Base-by-base conservation (phyloP, 2,329 filamentous ascomycete species). In the Colletotrichum lentis region DNA sequence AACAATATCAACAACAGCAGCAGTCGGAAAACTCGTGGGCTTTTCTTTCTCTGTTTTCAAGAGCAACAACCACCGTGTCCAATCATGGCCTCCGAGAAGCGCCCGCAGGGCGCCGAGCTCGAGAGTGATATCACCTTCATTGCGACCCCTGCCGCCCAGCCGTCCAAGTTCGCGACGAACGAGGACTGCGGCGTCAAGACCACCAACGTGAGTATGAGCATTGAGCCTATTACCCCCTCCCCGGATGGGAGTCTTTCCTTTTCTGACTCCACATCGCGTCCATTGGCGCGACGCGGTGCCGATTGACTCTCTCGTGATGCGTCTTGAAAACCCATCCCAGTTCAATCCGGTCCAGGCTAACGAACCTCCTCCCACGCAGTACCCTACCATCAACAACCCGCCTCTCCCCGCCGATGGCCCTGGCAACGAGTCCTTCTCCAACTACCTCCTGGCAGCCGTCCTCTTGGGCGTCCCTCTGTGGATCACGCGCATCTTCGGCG, bases 391-490 rank as follows among this genome's bases (percentile, higher is more conserved):
- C 82, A 92, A 96, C 78, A 98, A 98, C 88, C 92, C 90, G 56
- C 94, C 96, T 72, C 88, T 98, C 50, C 96, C 96, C 44, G 95
- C 94, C 72, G 96, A 99, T 79, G 92, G 89, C 58, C 83, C 93
- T 59, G 92, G 94, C 72, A 89, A 87, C 79, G 93, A 97, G 73
- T 90, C 84, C 80, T 99, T 98, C 89, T 94, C 91, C 82, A 97
- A 96, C 82, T 82, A 85, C 73, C 81, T 91, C 74, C 89, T 98
- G 73, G 84, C 93, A 79, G 85, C 86, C 73, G 79, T 95, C 70
- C 79, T 97, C 70, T 79, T 88, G 70, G 80, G 88, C 67, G 85
- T 96, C 50, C 95, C 96, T 31, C 88, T 85, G 79, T 98, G 92
- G 81, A 76, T 97, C 68, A 88, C 92, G 71, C 94, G 92, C 83